A percentile compares a stretch with the other conserved stretches of the same genome.
Conservation (phyloP, 73 alveolate genomes). For the Stentor coeruleus region DNA sequence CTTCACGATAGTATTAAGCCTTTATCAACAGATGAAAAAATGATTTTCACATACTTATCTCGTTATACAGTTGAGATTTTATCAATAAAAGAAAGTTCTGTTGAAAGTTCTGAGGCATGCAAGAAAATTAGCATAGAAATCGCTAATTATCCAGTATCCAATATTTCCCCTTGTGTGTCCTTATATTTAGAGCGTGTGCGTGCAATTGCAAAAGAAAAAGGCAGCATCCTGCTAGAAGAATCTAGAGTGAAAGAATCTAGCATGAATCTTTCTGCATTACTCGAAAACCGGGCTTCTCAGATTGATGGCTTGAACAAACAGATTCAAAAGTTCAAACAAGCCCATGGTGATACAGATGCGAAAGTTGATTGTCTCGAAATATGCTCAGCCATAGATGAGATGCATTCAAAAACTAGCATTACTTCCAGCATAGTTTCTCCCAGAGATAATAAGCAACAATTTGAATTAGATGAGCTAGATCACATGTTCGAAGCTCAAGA, state of each 20-base stretch:
- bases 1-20: not conserved
- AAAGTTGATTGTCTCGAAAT: not conserved
- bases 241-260: not conserved
- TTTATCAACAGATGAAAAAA: not conserved
- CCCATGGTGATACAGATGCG: not conserved
- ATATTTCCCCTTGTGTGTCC: not conserved
- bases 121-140: too few species aligned
- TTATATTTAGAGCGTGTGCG: not conserved
- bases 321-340: not conserved
- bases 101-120: not conserved
- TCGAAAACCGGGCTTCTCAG: not conserved
- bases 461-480: not conserved
- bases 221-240: not conserved
- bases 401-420: not conserved
- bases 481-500: not conserved
- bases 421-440: not conserved
- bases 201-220: not conserved
- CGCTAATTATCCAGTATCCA: not conserved
- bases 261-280: not conserved
- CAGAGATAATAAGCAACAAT: not conserved
- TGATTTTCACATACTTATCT: not conserved
- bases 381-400: not conserved
- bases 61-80: not conserved
- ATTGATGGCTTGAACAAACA: not conserved
- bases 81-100: not conserved